Conservation (phyloP, 257 asterid genomes). For the Solanum gandarillasii region DNA sequence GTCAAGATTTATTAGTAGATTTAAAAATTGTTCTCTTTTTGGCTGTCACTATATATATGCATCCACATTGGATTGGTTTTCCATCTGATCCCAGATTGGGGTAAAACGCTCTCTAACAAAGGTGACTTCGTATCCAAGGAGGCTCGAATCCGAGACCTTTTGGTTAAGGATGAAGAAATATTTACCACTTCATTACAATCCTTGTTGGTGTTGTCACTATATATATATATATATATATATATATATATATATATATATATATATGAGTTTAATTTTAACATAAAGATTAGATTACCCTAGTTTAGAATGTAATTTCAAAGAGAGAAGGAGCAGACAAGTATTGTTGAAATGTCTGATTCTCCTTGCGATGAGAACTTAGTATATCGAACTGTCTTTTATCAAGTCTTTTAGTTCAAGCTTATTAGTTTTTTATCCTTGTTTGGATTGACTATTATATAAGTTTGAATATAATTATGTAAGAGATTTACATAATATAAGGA, state of each 20-base stretch:
- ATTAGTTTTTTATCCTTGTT: background rate
- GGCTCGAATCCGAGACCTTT: rapidly evolving
- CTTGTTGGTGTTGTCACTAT: no score
- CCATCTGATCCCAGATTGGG: no score
- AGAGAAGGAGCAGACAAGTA: background rate
- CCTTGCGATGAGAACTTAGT: background rate
- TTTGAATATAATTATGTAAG: background rate
- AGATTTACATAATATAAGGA: background rate
- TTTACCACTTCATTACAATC: no score
- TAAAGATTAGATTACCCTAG: background rate
- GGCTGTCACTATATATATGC: background rate
- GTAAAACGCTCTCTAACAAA: no score
- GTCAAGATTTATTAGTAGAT: conserved; percentile 33
- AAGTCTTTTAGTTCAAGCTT: background rate
- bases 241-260: background rate
- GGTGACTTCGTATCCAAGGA: no score
- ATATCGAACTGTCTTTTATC: background rate
- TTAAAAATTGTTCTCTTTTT: background rate
- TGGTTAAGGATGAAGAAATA: no score
- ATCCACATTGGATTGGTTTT: no score
- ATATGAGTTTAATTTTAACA: background rate
- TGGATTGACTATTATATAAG: background rate
- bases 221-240: background rate
- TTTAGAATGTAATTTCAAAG: background rate
- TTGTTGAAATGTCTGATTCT: background rate